Conservation (phyloP, 495 filamentous ascomycete species). For the Neurospora hispaniola region DNA sequence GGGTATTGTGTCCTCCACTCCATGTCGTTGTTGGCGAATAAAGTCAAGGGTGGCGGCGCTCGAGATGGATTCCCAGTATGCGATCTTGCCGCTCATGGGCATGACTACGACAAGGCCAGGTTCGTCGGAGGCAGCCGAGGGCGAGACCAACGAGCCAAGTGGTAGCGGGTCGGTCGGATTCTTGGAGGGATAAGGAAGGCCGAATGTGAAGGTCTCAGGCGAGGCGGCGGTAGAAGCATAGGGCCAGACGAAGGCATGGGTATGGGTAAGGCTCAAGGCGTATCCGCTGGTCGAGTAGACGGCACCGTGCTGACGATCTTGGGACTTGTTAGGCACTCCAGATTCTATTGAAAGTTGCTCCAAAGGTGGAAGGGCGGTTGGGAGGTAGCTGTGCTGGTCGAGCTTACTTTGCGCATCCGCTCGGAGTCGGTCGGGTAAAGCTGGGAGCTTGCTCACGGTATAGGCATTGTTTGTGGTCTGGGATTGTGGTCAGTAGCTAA, state of each 20-base stretch:
- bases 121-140: slow-evolving; percentile 59
- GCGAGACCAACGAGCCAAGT: slow-evolving; percentile 65
- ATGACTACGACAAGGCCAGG: slow-evolving; percentile 79
- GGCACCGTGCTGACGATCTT: slow-evolving; percentile 49
- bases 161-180: slow-evolving; percentile 56
- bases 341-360: background rate
- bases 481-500: slow-evolving; percentile 13
- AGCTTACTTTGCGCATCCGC: slow-evolving; percentile 47
- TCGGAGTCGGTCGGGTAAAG: slow-evolving; percentile 64
- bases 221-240: slow-evolving; percentile 57
- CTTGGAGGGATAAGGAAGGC: slow-evolving; percentile 62
- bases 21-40: slow-evolving; percentile 62
- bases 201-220: slow-evolving; percentile 62
- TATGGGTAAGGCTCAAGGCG: slow-evolving; percentile 68
- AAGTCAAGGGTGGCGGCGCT: slow-evolving; percentile 67
- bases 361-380: background rate
- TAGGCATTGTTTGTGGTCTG: slow-evolving; percentile 84
- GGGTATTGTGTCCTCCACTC: slow-evolving; percentile 60
- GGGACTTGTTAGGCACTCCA: slow-evolving; percentile 13
- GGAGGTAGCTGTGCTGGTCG: background rate
- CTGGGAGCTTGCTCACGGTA: slow-evolving; percentile 72
- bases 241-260: slow-evolving; percentile 78
- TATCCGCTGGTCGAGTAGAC: slow-evolving; percentile 57
- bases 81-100: slow-evolving; percentile 70
- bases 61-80: slow-evolving; percentile 91